Evolutionary conservation across 345 rosid species (phyloP).

Genomic region (Atalantia buxifolia): DNA sequence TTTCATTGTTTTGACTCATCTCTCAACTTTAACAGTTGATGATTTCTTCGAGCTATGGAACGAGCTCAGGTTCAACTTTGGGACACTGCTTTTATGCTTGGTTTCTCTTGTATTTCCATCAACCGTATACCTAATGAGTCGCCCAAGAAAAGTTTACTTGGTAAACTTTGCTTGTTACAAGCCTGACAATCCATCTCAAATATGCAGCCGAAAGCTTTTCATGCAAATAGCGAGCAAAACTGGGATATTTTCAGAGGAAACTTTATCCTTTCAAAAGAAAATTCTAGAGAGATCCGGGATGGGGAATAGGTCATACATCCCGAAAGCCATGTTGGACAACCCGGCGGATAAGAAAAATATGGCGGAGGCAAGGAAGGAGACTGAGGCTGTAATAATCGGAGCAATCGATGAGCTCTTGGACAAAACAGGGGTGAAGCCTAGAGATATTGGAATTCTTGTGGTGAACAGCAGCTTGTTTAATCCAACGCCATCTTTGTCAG

Average conservation of each 20-base stretch:
- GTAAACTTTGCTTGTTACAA: conserved; percentile 37
- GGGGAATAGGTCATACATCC: conserved; percentile 25
- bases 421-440: conserved; percentile 32
- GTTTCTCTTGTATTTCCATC: conserved; percentile 10
- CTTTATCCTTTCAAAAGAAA: conserved; percentile 28
- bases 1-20: background rate
- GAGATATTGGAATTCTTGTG: conserved; percentile 39
- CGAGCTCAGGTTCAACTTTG: conserved; percentile 16
- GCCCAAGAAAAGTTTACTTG: conserved; percentile 26
- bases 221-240: background rate
- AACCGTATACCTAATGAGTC: conserved; percentile 25
- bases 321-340: conserved; percentile 15
- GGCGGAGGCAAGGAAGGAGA: conserved; percentile 37
- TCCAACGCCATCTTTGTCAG: conserved; percentile 37
- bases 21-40: conserved; percentile 11
- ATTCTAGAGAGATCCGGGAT: conserved; percentile 37
- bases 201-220: conserved; percentile 20
- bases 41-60: conserved; percentile 13
- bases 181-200: conserved; percentile 20
- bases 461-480: conserved; percentile 39
- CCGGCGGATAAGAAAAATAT: conserved; percentile 13
- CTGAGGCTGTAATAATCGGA: conserved; percentile 33
- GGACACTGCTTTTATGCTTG: conserved; percentile 9
- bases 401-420: conserved; percentile 31
- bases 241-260: conserved; percentile 25